Evolutionary conservation across 2,329 filamentous ascomycete genomes (phyloP), one percentile per base, ranked within the genome.

Genomic region (Trichoderma cornu-damae): DNA sequence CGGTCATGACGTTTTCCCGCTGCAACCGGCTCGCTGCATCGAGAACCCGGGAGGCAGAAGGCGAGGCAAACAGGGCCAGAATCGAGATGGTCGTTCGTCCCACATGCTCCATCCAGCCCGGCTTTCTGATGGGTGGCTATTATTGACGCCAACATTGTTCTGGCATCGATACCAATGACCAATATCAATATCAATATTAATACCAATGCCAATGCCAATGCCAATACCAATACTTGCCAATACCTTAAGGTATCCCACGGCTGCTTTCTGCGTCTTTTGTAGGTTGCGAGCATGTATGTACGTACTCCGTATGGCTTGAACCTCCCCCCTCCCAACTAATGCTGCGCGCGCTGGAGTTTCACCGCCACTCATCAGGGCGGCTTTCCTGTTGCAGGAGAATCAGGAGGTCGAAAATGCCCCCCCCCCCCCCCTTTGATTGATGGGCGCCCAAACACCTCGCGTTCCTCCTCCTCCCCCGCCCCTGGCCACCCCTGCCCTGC

Each of bases 281-380:
- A 20, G 18, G 20, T 42, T 42, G 44, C 28, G 44, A 30, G 26
- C 44, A 47, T 32, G 47, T 50, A 30, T 12, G 14, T n/a, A 44
- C 7, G 24, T 26, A 16, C 47, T 49, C 47, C 47, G 47, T 49
- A 43, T 43, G 50, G 50, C 28, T 53, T 16, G n/a, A 16, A 53
- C 38, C 38, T 34, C 38, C 51, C 40, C 50, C 38, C 51, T 30
- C 50, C 54, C 54, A 57, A 50, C 44, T 35, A 42, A 30, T 34
- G 30, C 42, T n/a, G 51, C 47, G 28, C 47, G 51, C 47, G 28
- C 47, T 42, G 24, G 24, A 58, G 49, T 58, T 58, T 58, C 56
- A 58, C 56, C 56, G 56, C 56, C 56, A 48, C 56, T 58, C 56
- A 58, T 58, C 37, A 58, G 51, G 51, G 51, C 51, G 51, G 51